These are phyloP conservation scores for Lindgomyces ingoldianus DNA, from an alignment of 495 filamentous ascomycete genomes.

Conservation along the genomic window DNA sequence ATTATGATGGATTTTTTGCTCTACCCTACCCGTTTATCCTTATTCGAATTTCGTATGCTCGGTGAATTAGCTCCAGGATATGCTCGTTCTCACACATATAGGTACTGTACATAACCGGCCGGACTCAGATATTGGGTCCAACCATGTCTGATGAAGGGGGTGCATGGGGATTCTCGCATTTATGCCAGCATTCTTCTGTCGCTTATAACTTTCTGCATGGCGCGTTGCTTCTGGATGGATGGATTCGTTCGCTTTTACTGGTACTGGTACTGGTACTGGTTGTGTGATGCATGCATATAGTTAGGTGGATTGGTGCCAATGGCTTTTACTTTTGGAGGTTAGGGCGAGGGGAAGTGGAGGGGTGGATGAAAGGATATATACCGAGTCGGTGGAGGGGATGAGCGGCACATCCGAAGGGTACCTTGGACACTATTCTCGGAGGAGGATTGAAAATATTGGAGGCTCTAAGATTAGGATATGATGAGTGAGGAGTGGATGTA, in stretches of 20 bases:
- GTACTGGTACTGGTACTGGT: no score
- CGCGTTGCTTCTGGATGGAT: background rate
- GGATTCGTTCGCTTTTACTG: no score
- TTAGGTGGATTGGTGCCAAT: background rate
- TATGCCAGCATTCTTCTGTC: background rate
- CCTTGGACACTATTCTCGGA: background rate
- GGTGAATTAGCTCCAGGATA: background rate
- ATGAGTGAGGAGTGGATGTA: no score
- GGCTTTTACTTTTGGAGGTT: background rate
- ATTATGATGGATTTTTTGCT: no score
- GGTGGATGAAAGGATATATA: no score
- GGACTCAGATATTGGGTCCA: background rate
- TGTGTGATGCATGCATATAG: background rate
- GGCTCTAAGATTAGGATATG: no score
- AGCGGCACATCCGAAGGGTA: no score
- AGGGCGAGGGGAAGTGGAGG: background rate
- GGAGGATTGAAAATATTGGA: background rate
- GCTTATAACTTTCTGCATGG: slow-evolving; percentile 3
- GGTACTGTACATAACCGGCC: slow-evolving; percentile 14
- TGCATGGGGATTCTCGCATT: no score
- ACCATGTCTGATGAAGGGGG: background rate
- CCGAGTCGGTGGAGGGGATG: no score
- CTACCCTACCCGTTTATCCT: no score
- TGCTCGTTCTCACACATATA: slow-evolving; percentile 2
- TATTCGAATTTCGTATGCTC: background rate